Evolutionary conservation across 495 filamentous ascomycete genomes (phyloP).

Genomic region (Daldinia childiae): DNA sequence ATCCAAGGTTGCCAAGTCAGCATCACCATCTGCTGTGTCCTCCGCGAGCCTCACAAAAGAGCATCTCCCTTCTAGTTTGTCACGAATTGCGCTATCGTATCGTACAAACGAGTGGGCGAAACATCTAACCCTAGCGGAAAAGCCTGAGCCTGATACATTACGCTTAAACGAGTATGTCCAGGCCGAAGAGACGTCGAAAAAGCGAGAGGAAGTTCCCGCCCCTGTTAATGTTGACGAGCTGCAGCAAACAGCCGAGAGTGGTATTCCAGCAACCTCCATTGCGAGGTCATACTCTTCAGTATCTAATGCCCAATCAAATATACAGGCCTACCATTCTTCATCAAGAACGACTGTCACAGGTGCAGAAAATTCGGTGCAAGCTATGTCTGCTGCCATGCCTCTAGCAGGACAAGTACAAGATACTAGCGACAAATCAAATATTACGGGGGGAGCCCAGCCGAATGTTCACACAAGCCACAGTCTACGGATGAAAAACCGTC

Average conservation of each 20-base stretch:
- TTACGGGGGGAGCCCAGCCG: slow-evolving; percentile 25
- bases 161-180: slow-evolving; percentile 52
- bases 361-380: slow-evolving; percentile 55
- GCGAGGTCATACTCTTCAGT: slow-evolving; percentile 48
- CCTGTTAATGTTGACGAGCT: slow-evolving; percentile 73
- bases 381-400: slow-evolving; percentile 29
- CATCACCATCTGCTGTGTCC: slow-evolving; percentile 52
- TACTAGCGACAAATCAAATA: slow-evolving; percentile 36
- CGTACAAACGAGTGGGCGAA: slow-evolving; percentile 98
- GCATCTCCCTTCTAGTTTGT: slow-evolving; percentile 65
- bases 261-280: slow-evolving; percentile 50
- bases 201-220: slow-evolving; percentile 60
- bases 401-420: slow-evolving; percentile 24
- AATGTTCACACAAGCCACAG: slow-evolving; percentile 31
- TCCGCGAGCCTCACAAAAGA: slow-evolving; percentile 57
- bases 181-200: slow-evolving; percentile 30
- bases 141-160: slow-evolving; percentile 73
- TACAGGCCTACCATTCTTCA: slow-evolving; percentile 54
- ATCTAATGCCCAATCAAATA: slow-evolving; percentile 43
- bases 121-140: slow-evolving; percentile 80
- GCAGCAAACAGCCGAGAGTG: slow-evolving; percentile 72
- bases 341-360: slow-evolving; percentile 52
- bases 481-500: slow-evolving; percentile 29
- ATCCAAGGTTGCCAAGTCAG: slow-evolving; percentile 45
- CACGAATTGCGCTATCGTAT: slow-evolving; percentile 80